These are phyloP conservation scores for Exophiala bonariae DNA, from an alignment of 2,329 filamentous ascomycete species.

Conservation along the genomic window DNA sequence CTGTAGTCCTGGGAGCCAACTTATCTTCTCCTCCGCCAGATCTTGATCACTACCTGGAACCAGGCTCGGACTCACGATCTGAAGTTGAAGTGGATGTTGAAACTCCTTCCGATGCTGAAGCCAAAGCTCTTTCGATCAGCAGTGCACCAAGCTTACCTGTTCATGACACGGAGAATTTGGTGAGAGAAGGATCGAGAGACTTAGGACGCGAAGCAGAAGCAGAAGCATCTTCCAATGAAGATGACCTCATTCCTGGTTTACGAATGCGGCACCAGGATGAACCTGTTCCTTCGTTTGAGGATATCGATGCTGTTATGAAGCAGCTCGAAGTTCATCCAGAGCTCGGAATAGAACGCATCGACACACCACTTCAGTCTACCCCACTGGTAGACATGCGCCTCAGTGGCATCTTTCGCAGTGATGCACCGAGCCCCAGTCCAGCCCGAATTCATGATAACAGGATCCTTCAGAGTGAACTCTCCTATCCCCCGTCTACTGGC, in stretches of 20 bases:
- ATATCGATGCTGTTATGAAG: constrained; percentile 91
- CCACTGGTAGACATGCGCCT: constrained; percentile 47
- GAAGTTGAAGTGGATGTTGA: constrained; percentile 10
- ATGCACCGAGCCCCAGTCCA: constrained; percentile 73
- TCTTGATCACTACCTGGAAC: constrained; percentile 11
- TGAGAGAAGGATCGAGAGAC: not conserved
- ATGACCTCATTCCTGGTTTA: constrained; percentile 6
- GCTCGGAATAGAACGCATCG: constrained; percentile 69
- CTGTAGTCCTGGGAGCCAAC: constrained; percentile 30
- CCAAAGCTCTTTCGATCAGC: not conserved
- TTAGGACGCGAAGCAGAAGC: not conserved
- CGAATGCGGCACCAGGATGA: constrained; percentile 13
- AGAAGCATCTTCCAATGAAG: constrained; percentile 1
- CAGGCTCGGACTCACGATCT: constrained; percentile 13
- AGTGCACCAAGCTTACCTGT: constrained; percentile 2
- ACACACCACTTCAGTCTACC: constrained; percentile 43
- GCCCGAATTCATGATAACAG: constrained; percentile 47
- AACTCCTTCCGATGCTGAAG: not conserved
- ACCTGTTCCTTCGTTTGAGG: constrained; percentile 46
- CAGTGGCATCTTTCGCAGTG: constrained; percentile 60
- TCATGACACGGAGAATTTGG: constrained; percentile 2
- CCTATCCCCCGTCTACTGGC: constrained; percentile 63
- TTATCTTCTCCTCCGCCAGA: constrained; percentile 18
- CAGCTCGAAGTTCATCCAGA: constrained; percentile 76
- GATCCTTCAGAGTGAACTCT: constrained; percentile 27